Percentiles rank a stretch among this genome's conserved stretches.
Evolutionary conservation across 371 early-diverging fungal genomes (phyloP).

Genomic region (Rhizopus delemar): DNA sequence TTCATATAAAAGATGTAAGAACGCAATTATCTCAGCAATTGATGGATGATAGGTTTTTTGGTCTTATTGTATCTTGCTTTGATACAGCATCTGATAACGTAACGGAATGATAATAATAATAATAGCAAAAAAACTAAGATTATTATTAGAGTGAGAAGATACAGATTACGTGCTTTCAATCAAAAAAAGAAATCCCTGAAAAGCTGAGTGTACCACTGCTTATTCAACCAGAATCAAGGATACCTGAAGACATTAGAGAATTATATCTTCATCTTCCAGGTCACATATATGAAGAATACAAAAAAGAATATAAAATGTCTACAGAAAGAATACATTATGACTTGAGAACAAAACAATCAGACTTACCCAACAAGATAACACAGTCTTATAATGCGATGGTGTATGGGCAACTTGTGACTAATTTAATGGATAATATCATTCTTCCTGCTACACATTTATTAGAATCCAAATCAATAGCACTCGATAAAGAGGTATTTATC

Average conservation of each 20-base stretch:
- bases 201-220: conserved; percentile 42
- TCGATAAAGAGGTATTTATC: conserved; percentile 27
- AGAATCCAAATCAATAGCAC: conserved; percentile 23
- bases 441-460: conserved; percentile 53
- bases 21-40: conserved; percentile 71
- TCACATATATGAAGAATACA: conserved; percentile 55
- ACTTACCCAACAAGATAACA: conserved; percentile 38
- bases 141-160: conserved; percentile 44
- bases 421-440: conserved; percentile 58
- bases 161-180: conserved; percentile 62
- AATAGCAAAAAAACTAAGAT: neutral
- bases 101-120: neutral
- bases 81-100: conserved; percentile 53
- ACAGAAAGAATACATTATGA: conserved; percentile 9
- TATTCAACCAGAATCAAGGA: conserved; percentile 35
- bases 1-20: conserved; percentile 50
- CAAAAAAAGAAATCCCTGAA: conserved; percentile 33
- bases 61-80: conserved; percentile 73
- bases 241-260: conserved; percentile 36
- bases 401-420: conserved; percentile 57
- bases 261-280: conserved; percentile 45
- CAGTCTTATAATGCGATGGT: conserved; percentile 58
- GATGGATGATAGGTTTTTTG: conserved; percentile 68
- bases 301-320: conserved; percentile 34
- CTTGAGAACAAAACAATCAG: neutral